Conservation (phyloP, 148 eudicot genomes). For the Nepenthes mirabilis region DNA sequence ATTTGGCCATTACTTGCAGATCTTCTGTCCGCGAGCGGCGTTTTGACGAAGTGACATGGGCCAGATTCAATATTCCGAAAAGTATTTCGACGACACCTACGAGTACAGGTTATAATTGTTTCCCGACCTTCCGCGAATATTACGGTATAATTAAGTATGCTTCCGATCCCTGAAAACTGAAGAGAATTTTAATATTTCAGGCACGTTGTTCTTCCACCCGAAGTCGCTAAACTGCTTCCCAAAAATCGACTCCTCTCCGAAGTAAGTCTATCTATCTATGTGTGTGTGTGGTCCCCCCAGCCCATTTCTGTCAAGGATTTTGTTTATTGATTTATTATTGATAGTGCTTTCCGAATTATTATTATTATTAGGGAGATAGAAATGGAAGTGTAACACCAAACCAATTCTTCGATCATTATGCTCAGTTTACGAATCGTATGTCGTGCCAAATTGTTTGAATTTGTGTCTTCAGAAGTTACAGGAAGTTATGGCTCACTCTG, state of each 20-base stretch:
- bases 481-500: no score
- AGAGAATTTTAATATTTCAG: not conserved
- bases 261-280: not conserved
- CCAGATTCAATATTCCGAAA: slow-evolving; percentile 40
- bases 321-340: not conserved
- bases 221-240: slow-evolving; percentile 11
- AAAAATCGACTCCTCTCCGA: slow-evolving; percentile 9
- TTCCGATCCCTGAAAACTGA: not conserved
- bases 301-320: no score
- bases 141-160: not conserved
- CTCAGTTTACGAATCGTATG: no score
- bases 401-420: no score
- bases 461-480: no score
- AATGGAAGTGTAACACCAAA: no score
- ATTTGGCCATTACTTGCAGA: no score
- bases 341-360: no score
- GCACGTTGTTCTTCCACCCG: slow-evolving; percentile 12
- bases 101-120: slow-evolving; percentile 25
- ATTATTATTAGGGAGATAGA: no score
- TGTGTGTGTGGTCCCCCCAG: no score
- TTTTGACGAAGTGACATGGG: slow-evolving; percentile 9
- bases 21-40: no score
- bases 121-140: not conserved
- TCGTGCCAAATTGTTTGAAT: no score
- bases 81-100: slow-evolving; percentile 34